These are phyloP conservation scores for Candida tallmaniae DNA, from an alignment of 805 yeast species.

Conservation along the genomic window DNA sequence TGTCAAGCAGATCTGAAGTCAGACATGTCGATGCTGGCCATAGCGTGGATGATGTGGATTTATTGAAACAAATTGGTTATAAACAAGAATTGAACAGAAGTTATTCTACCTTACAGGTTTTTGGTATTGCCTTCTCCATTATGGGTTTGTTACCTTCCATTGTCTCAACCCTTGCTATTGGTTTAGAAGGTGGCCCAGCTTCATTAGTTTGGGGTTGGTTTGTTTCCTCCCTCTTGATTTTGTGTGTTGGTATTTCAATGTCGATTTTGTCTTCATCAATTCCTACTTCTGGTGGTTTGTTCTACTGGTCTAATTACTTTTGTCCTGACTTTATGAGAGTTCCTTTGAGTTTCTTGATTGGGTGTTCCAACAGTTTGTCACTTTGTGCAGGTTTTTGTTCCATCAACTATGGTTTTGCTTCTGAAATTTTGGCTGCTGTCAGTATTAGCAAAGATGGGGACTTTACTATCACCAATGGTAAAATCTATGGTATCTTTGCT, in stretches of 20 bases:
- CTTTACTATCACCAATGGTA: conserved; percentile 50
- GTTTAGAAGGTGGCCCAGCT: conserved; percentile 59
- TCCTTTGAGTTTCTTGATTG: conserved; percentile 58
- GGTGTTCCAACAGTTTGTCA: conserved; percentile 65
- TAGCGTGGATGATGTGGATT: conserved; percentile 16
- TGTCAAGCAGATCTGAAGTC: conserved; percentile 17
- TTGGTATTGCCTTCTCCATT: conserved; percentile 67
- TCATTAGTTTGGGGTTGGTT: conserved; percentile 76
- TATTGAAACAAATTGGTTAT: conserved; percentile 58
- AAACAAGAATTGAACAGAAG: conserved; percentile 62
- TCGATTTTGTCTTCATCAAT: conserved; percentile 63
- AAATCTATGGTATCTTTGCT: conserved; percentile 60
- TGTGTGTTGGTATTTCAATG: conserved; percentile 58
- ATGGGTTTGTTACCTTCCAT: conserved; percentile 69
- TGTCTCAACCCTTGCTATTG: conserved; percentile 49
- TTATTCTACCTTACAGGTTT: conserved; percentile 58
- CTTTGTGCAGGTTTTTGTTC: conserved; percentile 63
- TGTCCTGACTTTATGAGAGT: conserved; percentile 52
- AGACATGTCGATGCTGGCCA: conserved; percentile 16
- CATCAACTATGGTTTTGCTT: conserved; percentile 65
- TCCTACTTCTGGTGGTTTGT: conserved; percentile 75
- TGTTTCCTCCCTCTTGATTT: conserved; percentile 49
- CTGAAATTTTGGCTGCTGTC: conserved; percentile 55
- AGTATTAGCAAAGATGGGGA: conserved; percentile 49
- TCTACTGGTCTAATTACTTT: conserved; percentile 46